A percentile compares a stretch with the other conserved stretches of the same genome.
Evolutionary conservation across 345 rosid genomes (phyloP).

Genomic region (Euphorbia tirucalli): DNA sequence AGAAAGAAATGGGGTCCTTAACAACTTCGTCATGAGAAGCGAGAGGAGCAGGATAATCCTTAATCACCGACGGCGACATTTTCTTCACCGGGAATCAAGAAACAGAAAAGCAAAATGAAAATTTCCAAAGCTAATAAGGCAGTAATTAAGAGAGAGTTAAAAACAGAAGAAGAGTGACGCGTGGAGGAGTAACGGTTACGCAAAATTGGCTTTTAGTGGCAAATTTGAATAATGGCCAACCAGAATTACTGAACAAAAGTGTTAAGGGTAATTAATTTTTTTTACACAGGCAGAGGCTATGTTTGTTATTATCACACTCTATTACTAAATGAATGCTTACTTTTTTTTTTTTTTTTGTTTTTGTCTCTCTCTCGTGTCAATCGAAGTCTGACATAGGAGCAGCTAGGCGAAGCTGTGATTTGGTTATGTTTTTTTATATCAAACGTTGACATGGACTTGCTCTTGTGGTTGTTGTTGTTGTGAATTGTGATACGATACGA

Average conservation of each 20-base stretch:
- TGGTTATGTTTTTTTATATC: no score
- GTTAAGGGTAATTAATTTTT: conserved; percentile 14
- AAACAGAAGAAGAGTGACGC: conserved; percentile 30
- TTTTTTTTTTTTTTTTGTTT: neutral
- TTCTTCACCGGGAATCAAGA: conserved; percentile 21
- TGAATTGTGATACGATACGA: no score
- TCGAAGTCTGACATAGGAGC: conserved; percentile 43
- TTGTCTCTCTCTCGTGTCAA: conserved; percentile 30
- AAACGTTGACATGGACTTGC: conserved; percentile 40
- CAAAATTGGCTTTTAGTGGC: conserved; percentile 62
- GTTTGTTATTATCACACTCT: conserved; percentile 31
- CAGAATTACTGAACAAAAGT: neutral
- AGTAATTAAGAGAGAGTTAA: conserved; percentile 36
- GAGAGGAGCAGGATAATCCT: conserved; percentile 64
- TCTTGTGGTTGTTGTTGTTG: no score
- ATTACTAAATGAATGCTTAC: neutral
- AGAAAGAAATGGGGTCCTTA: conserved; percentile 48
- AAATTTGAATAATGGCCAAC: no score
- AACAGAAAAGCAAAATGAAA: neutral
- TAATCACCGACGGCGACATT: conserved; percentile 47
- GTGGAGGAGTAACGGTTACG: conserved; percentile 61
- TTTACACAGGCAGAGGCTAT: conserved; percentile 14
- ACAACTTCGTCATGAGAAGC: conserved; percentile 56
- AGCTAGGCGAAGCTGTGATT: conserved; percentile 21
- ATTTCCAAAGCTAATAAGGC: conserved; percentile 40